phyloP scores from a whole-genome alignment of 176 grass and related monocot genomes.

The Pontederia crassipes region DNA sequence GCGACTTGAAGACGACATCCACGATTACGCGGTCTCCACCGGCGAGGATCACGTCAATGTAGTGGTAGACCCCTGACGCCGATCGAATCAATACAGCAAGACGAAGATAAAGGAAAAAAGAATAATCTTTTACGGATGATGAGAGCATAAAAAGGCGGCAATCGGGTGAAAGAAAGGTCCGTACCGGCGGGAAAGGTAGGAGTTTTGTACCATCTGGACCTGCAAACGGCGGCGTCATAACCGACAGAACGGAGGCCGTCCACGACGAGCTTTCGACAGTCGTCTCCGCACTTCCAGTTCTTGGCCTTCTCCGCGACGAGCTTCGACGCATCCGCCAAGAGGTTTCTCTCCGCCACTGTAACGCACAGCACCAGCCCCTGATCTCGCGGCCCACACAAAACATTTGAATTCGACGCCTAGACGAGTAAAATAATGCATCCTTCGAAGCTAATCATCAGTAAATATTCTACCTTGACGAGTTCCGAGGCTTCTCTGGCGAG shows the following conservation, averaged over 20 bases:
- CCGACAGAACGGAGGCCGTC: constrained; percentile 63
- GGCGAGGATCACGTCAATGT: constrained; percentile 62
- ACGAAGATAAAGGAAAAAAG: neutral
- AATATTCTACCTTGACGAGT: constrained; percentile 42
- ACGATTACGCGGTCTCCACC: constrained; percentile 38
- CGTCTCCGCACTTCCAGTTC: constrained; percentile 32
- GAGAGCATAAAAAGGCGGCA: neutral
- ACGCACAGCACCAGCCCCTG: constrained; percentile 63
- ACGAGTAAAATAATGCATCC: neutral
- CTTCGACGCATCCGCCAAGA: constrained; percentile 68
- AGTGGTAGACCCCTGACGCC: constrained; percentile 67
- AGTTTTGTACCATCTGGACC: constrained; percentile 67
- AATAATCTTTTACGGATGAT: too few relatives aligned
- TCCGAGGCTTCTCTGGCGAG: constrained; percentile 39
- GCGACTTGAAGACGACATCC: constrained; percentile 75
- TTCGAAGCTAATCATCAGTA: neutral
- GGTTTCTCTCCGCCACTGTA: constrained; percentile 69
- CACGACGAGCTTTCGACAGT: constrained; percentile 42
- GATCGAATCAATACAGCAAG: neutral
- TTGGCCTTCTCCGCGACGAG: constrained; percentile 38
- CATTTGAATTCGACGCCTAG: constrained; percentile 1
- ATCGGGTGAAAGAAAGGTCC: neutral
- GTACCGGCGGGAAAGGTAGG: constrained; percentile 21
- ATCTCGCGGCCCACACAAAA: too few relatives aligned
- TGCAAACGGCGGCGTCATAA: constrained; percentile 81